phyloP scores from a whole-genome alignment of 2,329 filamentous ascomycete genomes.

The Cercospora sp. region DNA sequence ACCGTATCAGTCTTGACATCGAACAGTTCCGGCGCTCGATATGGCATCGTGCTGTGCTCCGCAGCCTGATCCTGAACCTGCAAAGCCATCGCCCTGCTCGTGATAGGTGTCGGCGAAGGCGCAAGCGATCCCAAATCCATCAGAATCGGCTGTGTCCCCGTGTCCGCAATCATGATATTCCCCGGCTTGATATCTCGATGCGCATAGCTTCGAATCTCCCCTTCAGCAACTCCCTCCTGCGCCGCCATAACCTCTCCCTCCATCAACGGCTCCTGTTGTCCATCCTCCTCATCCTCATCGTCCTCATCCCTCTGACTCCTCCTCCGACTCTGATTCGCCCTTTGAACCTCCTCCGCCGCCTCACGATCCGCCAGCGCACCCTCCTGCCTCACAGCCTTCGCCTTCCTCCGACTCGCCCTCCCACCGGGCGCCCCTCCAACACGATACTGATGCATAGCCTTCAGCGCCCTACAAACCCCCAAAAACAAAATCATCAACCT shows the following conservation, averaged over 20 bases:
- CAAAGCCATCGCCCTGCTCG: conserved; percentile 83
- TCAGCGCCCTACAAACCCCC: conserved; percentile 84
- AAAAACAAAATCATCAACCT: conserved; percentile 86
- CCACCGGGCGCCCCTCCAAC: conserved; percentile 59
- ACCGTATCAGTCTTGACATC: conserved; percentile 91
- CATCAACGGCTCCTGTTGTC: conserved; percentile 82
- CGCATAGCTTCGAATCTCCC: conserved; percentile 76
- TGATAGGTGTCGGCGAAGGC: conserved; percentile 83
- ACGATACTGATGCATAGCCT: conserved; percentile 87
- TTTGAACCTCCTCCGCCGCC: conserved; percentile 46
- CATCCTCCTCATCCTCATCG: conserved; percentile 54
- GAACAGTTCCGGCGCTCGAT: conserved; percentile 95
- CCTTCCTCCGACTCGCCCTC: conserved; percentile 53
- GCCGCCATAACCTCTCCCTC: conserved; percentile 65
- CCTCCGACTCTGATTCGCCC: conserved; percentile 50
- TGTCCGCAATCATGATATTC: conserved; percentile 98
- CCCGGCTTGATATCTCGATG: conserved; percentile 97
- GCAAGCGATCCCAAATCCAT: conserved; percentile 96
- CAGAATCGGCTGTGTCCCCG: conserved; percentile 82
- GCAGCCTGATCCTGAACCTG: conserved; percentile 92
- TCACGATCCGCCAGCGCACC: conserved; percentile 56
- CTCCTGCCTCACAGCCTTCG: conserved; percentile 56
- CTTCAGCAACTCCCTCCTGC: conserved; percentile 67
- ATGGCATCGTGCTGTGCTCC: conserved; percentile 97
- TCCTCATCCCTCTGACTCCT: conserved; percentile 46